A percentile compares a stretch with the other conserved stretches of the same genome.
Evolutionary conservation across 306 rosid species (phyloP).

Genomic region (Begonia loranthoides): DNA sequence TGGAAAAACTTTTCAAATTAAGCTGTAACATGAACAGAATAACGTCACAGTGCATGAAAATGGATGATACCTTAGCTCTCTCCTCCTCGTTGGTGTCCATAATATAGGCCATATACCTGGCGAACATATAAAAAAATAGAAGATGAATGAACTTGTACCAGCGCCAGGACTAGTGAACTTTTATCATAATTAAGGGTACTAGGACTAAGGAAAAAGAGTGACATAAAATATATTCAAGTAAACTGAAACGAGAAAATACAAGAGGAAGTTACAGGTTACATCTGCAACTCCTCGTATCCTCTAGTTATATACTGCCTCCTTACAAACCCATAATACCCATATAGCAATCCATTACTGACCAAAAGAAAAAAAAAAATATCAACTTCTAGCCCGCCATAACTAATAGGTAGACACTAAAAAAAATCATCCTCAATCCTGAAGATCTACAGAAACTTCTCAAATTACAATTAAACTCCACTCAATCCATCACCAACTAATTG

Average conservation of each 20-base stretch:
- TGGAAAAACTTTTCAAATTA: neutral
- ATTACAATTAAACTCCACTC: too few relatives aligned
- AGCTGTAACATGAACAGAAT: neutral
- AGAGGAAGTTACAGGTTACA: neutral
- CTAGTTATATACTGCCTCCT: too few relatives aligned
- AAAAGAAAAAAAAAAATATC: too few relatives aligned
- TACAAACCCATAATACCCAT: too few relatives aligned
- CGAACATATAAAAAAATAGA: constrained; percentile 11
- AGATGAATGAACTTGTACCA: neutral
- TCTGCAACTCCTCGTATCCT: too few relatives aligned
- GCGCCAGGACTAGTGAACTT: neutral
- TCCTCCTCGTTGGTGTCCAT: constrained; percentile 99
- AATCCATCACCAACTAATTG: too few relatives aligned
- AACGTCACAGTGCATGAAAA: constrained; percentile 3
- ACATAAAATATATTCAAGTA: neutral
- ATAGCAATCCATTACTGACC: too few relatives aligned
- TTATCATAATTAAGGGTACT: neutral
- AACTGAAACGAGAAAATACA: neutral
- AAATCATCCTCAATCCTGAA: too few relatives aligned
- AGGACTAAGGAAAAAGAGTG: neutral
- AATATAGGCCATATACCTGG: constrained; percentile 97
- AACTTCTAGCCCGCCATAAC: too few relatives aligned
- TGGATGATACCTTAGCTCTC: constrained; percentile 57
- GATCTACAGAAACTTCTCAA: too few relatives aligned
- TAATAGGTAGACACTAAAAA: too few relatives aligned